Evolutionary conservation across 768 basidiomycete species (phyloP), one percentile per base, ranked within the genome.

Genomic region (Chiua virens): DNA sequence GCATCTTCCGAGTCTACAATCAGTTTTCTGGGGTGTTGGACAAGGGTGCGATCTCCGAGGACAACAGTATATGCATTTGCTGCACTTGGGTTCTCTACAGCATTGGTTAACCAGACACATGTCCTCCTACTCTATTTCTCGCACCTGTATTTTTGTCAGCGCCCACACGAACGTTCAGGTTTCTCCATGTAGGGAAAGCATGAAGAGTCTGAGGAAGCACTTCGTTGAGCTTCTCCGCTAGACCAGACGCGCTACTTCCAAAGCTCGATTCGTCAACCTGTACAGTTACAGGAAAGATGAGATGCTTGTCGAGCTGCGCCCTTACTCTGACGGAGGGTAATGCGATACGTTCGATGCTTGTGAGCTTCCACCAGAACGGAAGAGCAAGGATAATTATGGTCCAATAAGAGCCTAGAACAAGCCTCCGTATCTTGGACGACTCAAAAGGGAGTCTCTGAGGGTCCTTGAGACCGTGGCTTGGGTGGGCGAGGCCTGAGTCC

Each of bases 361-460:
- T 98, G 23, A 89, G 86, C 45, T 76, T 78, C 92, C 93, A 98
- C 97, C 97, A 99, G 43, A 92, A 77, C 3, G 97, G 97, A 18
- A 95, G 52, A 2, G 86, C 87, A 8, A 92, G 71, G 30, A 96
- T 56, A 32, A 97, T 78, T 23, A 92, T 70, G 22, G 79, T 48
- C 83, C 93, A 93, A 68, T 95, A 97, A 1, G 89, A 80, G 5
- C 75, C 67, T 51, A 95, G 75, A 55, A 93, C 85, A 22, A 71
- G 70, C 56, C 85, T 73, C 27, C 87, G 77, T 38, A 76, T 73
- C 45, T 51, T 58, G 43, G 71, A 65, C 14, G 72, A 70, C 65
- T 88, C 83, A 57, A 78, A 84, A 60, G 74, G 73, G 21, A 85
- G 68, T 15, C 64, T 73, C 40, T 76, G 71, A 15, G 83, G 82